These are phyloP conservation scores for Nicotiana tomentosiformis DNA, from an alignment of 257 asterid genomes.

Conservation along the genomic window DNA sequence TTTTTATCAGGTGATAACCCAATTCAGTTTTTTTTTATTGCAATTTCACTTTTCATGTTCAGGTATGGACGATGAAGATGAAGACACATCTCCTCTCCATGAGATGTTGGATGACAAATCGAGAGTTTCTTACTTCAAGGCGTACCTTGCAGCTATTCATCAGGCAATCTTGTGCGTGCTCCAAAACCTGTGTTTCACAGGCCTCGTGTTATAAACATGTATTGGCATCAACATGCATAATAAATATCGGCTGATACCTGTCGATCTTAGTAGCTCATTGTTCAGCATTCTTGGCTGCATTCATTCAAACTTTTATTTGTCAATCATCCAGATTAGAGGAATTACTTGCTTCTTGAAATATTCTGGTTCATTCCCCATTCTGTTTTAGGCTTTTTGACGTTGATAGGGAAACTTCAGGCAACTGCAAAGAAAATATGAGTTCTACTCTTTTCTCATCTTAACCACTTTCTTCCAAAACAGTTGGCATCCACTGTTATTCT, in stretches of 20 bases:
- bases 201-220: not conserved
- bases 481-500: not conserved
- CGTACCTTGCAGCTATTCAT: slow-evolving; percentile 44
- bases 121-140: slow-evolving; percentile 41
- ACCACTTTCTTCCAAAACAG: not conserved
- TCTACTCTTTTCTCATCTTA: not conserved
- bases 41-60: not conserved
- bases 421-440: not conserved
- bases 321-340: not conserved
- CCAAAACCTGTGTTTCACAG: not conserved
- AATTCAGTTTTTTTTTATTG: not conserved
- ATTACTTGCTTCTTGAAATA: not conserved
- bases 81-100: slow-evolving; percentile 21
- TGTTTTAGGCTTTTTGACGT: not conserved
- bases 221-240: not conserved
- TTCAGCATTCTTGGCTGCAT: not conserved
- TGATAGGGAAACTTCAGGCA: not conserved
- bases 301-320: not conserved
- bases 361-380: not conserved
- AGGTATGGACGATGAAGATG: slow-evolving; percentile 52
- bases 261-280: not conserved
- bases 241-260: not conserved
- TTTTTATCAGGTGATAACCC: not conserved
- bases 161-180: slow-evolving; percentile 41
- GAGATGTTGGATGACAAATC: slow-evolving; percentile 44